A percentile compares a stretch with the other conserved stretches of the same genome.
Conservation (phyloP, 2,329 filamentous ascomycete genomes). For the Dothidotthia symphoricarpi region DNA sequence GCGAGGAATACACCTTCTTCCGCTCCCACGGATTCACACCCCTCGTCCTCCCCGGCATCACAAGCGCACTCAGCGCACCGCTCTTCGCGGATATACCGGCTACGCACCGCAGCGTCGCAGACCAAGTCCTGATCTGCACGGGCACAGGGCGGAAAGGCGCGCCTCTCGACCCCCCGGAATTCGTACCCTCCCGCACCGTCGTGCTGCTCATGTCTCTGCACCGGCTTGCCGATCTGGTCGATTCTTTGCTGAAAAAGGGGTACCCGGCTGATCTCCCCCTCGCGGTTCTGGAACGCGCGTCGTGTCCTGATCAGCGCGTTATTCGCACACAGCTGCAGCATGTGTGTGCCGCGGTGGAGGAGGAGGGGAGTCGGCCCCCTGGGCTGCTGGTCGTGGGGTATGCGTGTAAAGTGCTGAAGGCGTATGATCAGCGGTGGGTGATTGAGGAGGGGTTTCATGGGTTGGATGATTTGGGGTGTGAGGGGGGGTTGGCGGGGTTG, state of each 20-base stretch:
- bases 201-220: slow-evolving; percentile 96
- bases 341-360: slow-evolving; percentile 79
- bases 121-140: slow-evolving; percentile 94
- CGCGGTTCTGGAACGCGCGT: slow-evolving; percentile 89
- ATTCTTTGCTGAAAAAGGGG: slow-evolving; percentile 55
- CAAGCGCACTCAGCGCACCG: slow-evolving; percentile 80
- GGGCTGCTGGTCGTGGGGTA: slow-evolving; percentile 82
- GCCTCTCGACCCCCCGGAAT: slow-evolving; percentile 77
- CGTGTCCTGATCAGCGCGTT: slow-evolving; percentile 89
- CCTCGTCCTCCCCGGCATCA: slow-evolving; percentile 83
- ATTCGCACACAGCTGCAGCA: slow-evolving; percentile 81
- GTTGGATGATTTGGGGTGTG: slow-evolving; percentile 52
- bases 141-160: slow-evolving; percentile 90
- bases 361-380: slow-evolving; percentile 84
- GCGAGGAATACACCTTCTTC: slow-evolving; percentile 89
- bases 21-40: slow-evolving; percentile 65
- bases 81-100: slow-evolving; percentile 84
- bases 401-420: slow-evolving; percentile 75
- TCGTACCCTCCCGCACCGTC: slow-evolving; percentile 72
- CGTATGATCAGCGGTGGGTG: slow-evolving; percentile 65
- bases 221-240: slow-evolving; percentile 70
- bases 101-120: slow-evolving; percentile 84
- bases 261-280: slow-evolving; percentile 83
- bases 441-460: slow-evolving; percentile 86
- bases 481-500: slow-evolving; percentile 17